These are phyloP conservation scores for Leavenworthia alabamica DNA, from an alignment of 345 rosid species.

Conservation along the genomic window DNA sequence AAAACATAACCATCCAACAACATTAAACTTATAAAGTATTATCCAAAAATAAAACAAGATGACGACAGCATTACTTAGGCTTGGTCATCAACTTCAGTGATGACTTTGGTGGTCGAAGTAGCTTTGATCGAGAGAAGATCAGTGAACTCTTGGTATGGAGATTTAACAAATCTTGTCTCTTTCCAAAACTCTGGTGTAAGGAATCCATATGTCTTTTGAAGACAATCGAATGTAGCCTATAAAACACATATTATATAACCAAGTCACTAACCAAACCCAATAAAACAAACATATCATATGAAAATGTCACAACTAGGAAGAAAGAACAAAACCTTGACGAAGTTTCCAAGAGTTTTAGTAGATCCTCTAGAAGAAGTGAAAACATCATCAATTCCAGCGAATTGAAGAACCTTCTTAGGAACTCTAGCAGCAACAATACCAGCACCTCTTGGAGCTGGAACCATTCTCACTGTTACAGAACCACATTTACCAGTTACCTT, in stretches of 20 bases:
- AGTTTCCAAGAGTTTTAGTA: conserved; percentile 76
- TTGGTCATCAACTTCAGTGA: conserved; percentile 19
- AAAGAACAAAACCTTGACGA: conserved; percentile 54
- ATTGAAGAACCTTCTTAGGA: conserved; percentile 81
- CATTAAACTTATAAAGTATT: conserved; percentile 4
- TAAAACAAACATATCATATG: too few species aligned
- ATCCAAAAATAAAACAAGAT: conserved; percentile 4
- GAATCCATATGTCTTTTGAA: conserved; percentile 33
- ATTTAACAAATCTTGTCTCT: conserved; percentile 19
- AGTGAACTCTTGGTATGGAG: conserved; percentile 30
- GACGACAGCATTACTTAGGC: conserved; percentile 2
- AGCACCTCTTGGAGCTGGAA: conserved; percentile 79
- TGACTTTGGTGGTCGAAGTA: neutral
- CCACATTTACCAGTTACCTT: conserved; percentile 87
- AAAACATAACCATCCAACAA: conserved; percentile 11
- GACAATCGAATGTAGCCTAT: conserved; percentile 34
- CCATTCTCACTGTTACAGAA: conserved; percentile 75
- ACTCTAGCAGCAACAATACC: conserved; percentile 87
- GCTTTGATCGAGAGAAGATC: conserved; percentile 13
- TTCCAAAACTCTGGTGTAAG: conserved; percentile 37
- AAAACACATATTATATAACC: too few species aligned
- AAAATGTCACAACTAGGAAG: too few species aligned
- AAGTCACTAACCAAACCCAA: too few species aligned
- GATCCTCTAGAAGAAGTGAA: conserved; percentile 81
- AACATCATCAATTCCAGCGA: conserved; percentile 79